Conservation (phyloP, 306 rosid species). For the Crotalaria pallida region DNA sequence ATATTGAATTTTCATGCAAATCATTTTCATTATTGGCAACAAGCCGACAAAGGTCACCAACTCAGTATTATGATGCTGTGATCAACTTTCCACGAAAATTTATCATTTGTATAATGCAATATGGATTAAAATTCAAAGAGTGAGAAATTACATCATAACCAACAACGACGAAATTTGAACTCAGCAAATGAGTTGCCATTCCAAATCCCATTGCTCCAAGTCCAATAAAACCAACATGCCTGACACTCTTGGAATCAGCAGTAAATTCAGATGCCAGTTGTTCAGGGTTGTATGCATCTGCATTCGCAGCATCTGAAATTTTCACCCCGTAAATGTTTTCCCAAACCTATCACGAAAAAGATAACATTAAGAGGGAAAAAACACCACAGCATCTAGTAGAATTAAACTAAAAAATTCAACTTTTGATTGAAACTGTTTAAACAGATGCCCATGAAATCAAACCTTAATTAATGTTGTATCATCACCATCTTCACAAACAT, state of each 20-base stretch:
- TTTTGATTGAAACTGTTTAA: slow-evolving; percentile 21
- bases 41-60: too few species aligned
- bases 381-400: background rate
- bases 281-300: slow-evolving; percentile 63
- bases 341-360: slow-evolving; percentile 49
- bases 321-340: slow-evolving; percentile 65
- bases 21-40: too few species aligned
- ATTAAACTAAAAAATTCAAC: background rate
- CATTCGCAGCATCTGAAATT: slow-evolving; percentile 64
- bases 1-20: slow-evolving; percentile 11
- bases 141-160: slow-evolving; percentile 82
- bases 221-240: slow-evolving; percentile 82
- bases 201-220: slow-evolving; percentile 99
- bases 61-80: slow-evolving; percentile 1
- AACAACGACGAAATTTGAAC: slow-evolving; percentile 55
- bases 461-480: slow-evolving; percentile 58
- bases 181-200: slow-evolving; percentile 91
- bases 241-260: slow-evolving; percentile 40
- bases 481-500: slow-evolving; percentile 34
- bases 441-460: slow-evolving; percentile 13
- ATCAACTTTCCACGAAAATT: background rate
- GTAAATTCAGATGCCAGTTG: slow-evolving; percentile 53
- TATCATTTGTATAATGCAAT: background rate
- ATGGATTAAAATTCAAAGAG: slow-evolving; percentile 16
- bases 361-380: background rate